Percentiles rank a stretch among this genome's conserved stretches.
These are phyloP conservation scores for Candida koratica DNA, from an alignment of 805 yeast genomes.

Conservation along the genomic window DNA sequence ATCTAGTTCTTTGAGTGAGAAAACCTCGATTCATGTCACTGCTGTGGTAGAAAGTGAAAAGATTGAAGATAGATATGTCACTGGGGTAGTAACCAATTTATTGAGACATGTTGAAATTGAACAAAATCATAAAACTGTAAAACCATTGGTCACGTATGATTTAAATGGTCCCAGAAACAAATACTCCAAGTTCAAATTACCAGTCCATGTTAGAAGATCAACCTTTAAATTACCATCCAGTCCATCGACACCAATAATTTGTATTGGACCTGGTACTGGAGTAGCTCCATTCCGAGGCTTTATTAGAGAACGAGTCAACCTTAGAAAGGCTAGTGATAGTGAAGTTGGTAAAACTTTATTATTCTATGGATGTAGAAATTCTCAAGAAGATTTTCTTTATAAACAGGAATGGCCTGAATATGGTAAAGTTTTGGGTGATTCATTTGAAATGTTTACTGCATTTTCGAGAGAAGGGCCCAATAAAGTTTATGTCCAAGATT, in stretches of 20 bases:
- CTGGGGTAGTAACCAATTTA: conserved; percentile 91
- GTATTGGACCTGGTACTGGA: conserved; percentile 98
- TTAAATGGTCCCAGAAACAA: conserved; percentile 77
- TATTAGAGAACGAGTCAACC: conserved; percentile 75
- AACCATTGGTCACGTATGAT: conserved; percentile 57
- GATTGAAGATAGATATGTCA: conserved; percentile 34
- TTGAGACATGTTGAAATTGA: conserved; percentile 64
- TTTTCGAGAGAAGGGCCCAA: conserved; percentile 70
- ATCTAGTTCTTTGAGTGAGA: conserved; percentile 77
- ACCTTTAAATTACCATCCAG: conserved; percentile 90
- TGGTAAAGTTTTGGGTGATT: conserved; percentile 53
- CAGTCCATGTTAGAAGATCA: conserved; percentile 92
- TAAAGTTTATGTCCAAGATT: conserved; percentile 83
- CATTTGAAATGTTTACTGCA: conserved; percentile 74
- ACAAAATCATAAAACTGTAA: conserved; percentile 46
- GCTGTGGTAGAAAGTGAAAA: conserved; percentile 81
- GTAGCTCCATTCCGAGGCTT: conserved; percentile 98
- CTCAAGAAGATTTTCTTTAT: conserved; percentile 78
- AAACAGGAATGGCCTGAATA: conserved; percentile 86
- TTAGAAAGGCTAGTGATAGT: conserved; percentile 29
- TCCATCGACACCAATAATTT: conserved; percentile 75
- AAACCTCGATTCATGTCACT: conserved; percentile 73
- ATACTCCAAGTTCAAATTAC: conserved; percentile 57
- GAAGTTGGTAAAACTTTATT: conserved; percentile 66
- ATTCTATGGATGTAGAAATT: conserved; percentile 84